Evolutionary conservation across 192 early-diverging fungal genomes (phyloP), one percentile per base, ranked within the genome.

Genomic region (Mortierella antarctica): DNA sequence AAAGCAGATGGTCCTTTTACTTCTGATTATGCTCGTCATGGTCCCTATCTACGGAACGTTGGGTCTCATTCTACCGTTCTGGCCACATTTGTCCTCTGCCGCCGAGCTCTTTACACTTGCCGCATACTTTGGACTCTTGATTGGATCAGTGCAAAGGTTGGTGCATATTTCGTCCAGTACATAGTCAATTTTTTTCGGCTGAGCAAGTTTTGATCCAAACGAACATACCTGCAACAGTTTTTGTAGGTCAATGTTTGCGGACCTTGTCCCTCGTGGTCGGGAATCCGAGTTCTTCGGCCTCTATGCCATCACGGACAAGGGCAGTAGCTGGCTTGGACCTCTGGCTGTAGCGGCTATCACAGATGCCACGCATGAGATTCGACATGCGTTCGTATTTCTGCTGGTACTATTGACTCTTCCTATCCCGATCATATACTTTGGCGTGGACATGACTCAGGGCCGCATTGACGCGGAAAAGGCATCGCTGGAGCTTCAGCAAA

Each of bases 201-300:
- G 31, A 31, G 31, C 8, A 13, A 13, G 41, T 40, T 45, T 46
- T 54, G 6, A 60, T 48, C 47, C 13, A 44, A 61, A 7, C 21
- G 6, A 4, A 17, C n/a, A 13, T 31, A 31, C 31, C n/a, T 57
- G 45, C 17, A 13, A 52, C 49, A 80, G 77, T 39, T 84, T 83
- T 56, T 89, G 86, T 65, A 82, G 91, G 31, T 86, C 84, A 18
- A 63, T 91, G 70, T 92, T 88, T 73, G 79, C 85, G 12, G 88
- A 89, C 53, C 75, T 93, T 39, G 56, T 89, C 0, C 91, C 91
- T 1, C 81, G 73, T 17, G 91, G 91, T 7, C 64, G 75, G 23
- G 91, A 93, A 71, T 79, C 88, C 6, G 87, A 91, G 74, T 91
- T 93, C 73, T 93, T 91, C 69, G 85, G 84, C 5, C 68, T 93